Evolutionary conservation across 179 eudicot species (phyloP).

Genomic region (Actinidia polygama): DNA sequence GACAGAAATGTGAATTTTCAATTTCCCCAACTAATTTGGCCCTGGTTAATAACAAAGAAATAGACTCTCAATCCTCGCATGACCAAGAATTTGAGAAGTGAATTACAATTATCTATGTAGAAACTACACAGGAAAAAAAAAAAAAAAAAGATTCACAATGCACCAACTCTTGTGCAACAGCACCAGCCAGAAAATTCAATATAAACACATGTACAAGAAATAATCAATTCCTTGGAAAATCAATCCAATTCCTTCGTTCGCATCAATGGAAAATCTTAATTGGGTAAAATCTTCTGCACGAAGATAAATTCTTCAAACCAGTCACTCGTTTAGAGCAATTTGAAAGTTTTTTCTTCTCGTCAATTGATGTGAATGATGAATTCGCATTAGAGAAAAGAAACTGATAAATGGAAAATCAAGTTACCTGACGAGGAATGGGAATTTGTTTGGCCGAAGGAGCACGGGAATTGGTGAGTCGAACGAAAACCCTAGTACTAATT

Average conservation of each 20-base stretch:
- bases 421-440: background rate
- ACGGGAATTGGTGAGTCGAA: background rate
- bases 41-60: background rate
- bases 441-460: background rate
- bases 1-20: background rate
- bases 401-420: background rate
- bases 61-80: background rate
- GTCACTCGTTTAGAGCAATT: background rate
- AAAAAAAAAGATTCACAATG: background rate
- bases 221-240: background rate
- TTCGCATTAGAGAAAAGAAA: background rate
- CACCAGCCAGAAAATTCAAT: background rate
- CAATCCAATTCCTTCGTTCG: too few relatives aligned
- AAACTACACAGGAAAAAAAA: background rate
- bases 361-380: background rate
- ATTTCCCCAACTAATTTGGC: background rate
- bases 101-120: background rate
- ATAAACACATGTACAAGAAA: background rate
- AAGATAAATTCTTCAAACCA: background rate
- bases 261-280: background rate
- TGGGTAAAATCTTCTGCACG: background rate
- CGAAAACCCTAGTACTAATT: background rate
- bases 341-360: background rate
- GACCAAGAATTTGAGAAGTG: background rate
- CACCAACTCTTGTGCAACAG: background rate